These are phyloP conservation scores for Crassisporium funariophilum DNA, from an alignment of 768 basidiomycete species.

Conservation along the genomic window DNA sequence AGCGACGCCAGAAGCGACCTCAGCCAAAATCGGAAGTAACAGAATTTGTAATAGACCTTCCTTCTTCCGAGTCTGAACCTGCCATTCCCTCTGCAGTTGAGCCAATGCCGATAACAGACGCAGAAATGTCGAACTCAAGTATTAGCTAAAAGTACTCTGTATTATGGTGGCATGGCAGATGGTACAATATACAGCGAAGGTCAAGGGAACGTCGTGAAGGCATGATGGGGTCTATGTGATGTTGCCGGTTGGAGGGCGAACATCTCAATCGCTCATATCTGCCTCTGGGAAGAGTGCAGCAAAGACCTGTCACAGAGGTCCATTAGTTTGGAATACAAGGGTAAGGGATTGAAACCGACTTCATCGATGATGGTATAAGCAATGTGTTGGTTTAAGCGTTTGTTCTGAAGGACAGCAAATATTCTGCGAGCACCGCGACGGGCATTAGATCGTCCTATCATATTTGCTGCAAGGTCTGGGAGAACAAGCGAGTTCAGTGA, in stretches of 20 bases:
- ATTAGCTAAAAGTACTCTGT: too few relatives aligned
- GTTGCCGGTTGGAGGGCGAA: too few relatives aligned
- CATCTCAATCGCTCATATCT: slow-evolving; percentile 2
- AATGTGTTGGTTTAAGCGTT: slow-evolving; percentile 92
- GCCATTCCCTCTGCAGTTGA: too few relatives aligned
- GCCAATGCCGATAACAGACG: too few relatives aligned
- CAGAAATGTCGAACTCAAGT: neutral
- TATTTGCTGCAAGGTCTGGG: slow-evolving; percentile 90
- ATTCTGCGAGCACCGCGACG: slow-evolving; percentile 89
- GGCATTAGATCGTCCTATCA: slow-evolving; percentile 97
- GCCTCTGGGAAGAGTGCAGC: slow-evolving; percentile 33
- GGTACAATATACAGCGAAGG: too few relatives aligned
- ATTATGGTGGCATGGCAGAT: neutral
- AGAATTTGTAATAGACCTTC: neutral
- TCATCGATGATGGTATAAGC: slow-evolving; percentile 89
- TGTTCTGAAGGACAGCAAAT: slow-evolving; percentile 92
- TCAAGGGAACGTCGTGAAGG: too few relatives aligned
- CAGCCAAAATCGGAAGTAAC: slow-evolving; percentile 26
- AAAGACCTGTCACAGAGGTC: slow-evolving; percentile 26
- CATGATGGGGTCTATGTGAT: too few relatives aligned
- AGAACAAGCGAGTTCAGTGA: slow-evolving; percentile 1
- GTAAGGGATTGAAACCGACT: slow-evolving; percentile 42
- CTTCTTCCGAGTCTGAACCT: too few relatives aligned
- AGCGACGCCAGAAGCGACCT: slow-evolving; percentile 46
- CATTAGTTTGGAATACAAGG: neutral